These are phyloP conservation scores for Fusarium sp. DNA, from an alignment of 2,329 filamentous ascomycete genomes.

Conservation along the genomic window DNA sequence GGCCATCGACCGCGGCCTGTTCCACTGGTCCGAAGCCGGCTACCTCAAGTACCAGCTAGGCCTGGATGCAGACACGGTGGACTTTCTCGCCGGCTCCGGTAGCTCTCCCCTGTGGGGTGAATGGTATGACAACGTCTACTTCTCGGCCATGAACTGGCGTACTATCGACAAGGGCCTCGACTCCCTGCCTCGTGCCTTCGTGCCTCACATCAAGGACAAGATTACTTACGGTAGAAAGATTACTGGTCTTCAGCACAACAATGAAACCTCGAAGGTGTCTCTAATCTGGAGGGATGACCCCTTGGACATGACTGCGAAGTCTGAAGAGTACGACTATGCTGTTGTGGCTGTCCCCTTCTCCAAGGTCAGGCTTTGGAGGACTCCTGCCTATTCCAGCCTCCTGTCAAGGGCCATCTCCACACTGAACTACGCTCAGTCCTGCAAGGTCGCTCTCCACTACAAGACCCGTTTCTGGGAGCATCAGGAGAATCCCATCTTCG, in stretches of 20 bases:
- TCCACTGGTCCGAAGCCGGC: constrained; percentile 66
- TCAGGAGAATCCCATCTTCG: constrained; percentile 67
- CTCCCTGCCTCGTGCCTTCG: constrained; percentile 65
- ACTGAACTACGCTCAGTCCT: constrained; percentile 54
- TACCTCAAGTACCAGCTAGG: constrained; percentile 63
- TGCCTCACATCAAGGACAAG: constrained; percentile 68
- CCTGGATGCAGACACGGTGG: constrained; percentile 55
- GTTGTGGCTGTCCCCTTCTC: constrained; percentile 73
- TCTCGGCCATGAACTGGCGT: constrained; percentile 68
- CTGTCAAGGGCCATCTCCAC: constrained; percentile 62
- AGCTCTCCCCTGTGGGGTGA: constrained; percentile 60
- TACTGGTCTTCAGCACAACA: constrained; percentile 66
- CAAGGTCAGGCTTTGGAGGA: constrained; percentile 71
- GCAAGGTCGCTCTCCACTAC: constrained; percentile 59
- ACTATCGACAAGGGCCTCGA: constrained; percentile 60
- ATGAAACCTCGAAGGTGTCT: constrained; percentile 60
- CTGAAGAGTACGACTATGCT: constrained; percentile 72
- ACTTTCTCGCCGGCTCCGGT: not conserved
- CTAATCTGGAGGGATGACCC: constrained; percentile 64
- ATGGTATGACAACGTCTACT: constrained; percentile 66
- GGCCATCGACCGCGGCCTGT: constrained; percentile 22
- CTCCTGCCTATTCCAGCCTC: constrained; percentile 54
- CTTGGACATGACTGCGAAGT: constrained; percentile 54
- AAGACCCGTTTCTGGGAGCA: constrained; percentile 72
- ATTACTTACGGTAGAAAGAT: constrained; percentile 66